Percentiles rank a stretch among this genome's conserved stretches.
phyloP scores from a whole-genome alignment of 805 yeast species.

The Yarrowia osloensis region DNA sequence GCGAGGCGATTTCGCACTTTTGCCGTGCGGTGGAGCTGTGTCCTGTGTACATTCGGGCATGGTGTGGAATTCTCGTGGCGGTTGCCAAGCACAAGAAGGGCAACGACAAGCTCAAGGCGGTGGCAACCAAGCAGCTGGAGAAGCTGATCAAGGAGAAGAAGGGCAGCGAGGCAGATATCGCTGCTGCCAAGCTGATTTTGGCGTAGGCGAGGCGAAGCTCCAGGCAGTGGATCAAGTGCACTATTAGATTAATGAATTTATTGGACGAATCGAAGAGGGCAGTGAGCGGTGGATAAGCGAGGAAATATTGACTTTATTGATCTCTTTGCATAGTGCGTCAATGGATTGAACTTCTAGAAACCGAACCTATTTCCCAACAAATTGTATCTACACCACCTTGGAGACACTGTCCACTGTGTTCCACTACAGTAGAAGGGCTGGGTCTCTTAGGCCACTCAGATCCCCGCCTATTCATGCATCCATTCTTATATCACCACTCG shows the following conservation, averaged over 20 bases:
- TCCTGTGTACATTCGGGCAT: conserved; percentile 65
- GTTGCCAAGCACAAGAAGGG: conserved; percentile 38
- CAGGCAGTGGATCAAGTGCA: too few species aligned
- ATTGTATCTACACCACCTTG: too few species aligned
- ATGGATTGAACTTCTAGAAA: too few species aligned
- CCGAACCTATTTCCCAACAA: too few species aligned
- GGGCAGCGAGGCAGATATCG: conserved; percentile 9
- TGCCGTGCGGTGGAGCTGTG: conserved; percentile 77
- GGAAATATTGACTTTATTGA: too few species aligned
- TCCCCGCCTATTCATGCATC: too few species aligned
- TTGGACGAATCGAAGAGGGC: background rate
- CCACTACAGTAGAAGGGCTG: too few species aligned
- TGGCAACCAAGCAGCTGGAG: conserved; percentile 46
- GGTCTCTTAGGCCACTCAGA: too few species aligned
- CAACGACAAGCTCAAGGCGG: conserved; percentile 42
- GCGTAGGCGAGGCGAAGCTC: too few species aligned
- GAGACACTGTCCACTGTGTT: too few species aligned
- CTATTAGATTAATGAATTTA: background rate
- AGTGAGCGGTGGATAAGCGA: too few species aligned
- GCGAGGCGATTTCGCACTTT: conserved; percentile 50
- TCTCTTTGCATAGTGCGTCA: too few species aligned
- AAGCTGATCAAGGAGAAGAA: conserved; percentile 40
- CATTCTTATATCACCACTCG: background rate
- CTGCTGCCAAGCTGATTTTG: conserved; percentile 19
- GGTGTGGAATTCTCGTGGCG: conserved; percentile 64